phyloP scores from a whole-genome alignment of 352 stramenopile genomes.

The Saprolegnia parasitica region DNA sequence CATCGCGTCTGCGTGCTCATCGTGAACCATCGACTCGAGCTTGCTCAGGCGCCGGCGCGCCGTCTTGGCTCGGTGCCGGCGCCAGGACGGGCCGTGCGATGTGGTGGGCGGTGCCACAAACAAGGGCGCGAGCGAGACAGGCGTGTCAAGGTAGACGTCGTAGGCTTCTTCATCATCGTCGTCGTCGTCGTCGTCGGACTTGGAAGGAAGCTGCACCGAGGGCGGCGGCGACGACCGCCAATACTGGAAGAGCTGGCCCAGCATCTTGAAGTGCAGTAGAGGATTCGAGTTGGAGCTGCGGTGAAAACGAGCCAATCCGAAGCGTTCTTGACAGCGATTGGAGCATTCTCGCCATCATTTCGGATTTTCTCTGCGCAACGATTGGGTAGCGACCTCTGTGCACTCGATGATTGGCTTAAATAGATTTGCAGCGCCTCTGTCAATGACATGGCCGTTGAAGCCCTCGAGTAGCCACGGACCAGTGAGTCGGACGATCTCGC shows the following conservation, averaged over 20 bases:
- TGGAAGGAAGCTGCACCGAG: too few species aligned
- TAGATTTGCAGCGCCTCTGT: too few species aligned
- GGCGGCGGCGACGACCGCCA: neutral
- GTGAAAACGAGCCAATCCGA: neutral
- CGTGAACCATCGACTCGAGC: constrained; percentile 20
- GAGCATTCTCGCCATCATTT: too few species aligned
- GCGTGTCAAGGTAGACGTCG: neutral
- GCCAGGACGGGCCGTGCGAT: neutral
- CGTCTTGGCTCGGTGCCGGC: neutral
- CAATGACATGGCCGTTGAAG: too few species aligned
- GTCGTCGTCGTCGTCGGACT: neutral
- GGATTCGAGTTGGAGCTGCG: neutral
- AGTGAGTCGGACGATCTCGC: too few species aligned
- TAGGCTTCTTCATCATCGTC: neutral
- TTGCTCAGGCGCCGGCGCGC: neutral
- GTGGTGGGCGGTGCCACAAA: neutral
- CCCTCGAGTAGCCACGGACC: too few species aligned
- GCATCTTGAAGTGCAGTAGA: neutral
- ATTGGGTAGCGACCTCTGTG: too few species aligned
- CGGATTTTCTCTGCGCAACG: too few species aligned
- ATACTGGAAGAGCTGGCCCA: neutral
- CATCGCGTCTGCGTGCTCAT: constrained; percentile 4
- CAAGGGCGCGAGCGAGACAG: neutral
- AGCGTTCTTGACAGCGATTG: too few species aligned
- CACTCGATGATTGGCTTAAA: too few species aligned